phyloP scores from a whole-genome alignment of 1,284 basidiomycete genomes.

The Moesziomyces sp. region DNA sequence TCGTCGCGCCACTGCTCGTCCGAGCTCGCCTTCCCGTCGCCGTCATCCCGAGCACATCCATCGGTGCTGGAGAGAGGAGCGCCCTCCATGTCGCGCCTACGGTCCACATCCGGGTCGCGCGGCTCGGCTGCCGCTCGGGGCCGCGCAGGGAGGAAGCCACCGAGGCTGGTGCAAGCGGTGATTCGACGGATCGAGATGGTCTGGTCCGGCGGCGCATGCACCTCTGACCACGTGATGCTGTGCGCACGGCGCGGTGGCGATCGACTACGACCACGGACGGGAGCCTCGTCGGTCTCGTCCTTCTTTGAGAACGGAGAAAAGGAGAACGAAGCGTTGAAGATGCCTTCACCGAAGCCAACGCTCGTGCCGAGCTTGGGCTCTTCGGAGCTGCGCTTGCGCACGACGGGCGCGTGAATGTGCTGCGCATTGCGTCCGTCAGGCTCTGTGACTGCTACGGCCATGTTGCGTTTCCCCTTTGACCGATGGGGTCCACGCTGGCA shows the following conservation, averaged over 20 bases:
- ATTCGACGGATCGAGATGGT: slow-evolving; percentile 47
- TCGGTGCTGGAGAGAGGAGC: slow-evolving; percentile 10
- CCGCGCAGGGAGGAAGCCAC: slow-evolving; percentile 33
- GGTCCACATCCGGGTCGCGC: slow-evolving; percentile 33
- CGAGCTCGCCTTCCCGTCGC: not conserved
- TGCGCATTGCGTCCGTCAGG: slow-evolving; percentile 4
- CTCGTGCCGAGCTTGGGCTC: slow-evolving; percentile 14
- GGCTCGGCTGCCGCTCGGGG: slow-evolving; percentile 44
- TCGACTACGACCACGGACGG: slow-evolving; percentile 13
- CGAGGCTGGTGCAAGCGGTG: slow-evolving; percentile 33
- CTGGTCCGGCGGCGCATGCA: slow-evolving; percentile 35
- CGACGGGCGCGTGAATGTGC: slow-evolving; percentile 9
- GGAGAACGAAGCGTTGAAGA: slow-evolving; percentile 24
- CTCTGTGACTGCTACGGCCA: no score
- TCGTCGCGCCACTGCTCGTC: slow-evolving; percentile 29
- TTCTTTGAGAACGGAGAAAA: slow-evolving; percentile 6
- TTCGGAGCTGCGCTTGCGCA: slow-evolving; percentile 1
- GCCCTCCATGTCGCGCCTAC: slow-evolving; percentile 4
- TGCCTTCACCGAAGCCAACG: slow-evolving; percentile 11
- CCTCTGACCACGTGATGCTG: slow-evolving; percentile 29
- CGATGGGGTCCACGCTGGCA: slow-evolving; percentile 54
- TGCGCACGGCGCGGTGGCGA: slow-evolving; percentile 7
- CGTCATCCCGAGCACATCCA: not conserved
- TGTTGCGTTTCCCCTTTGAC: slow-evolving; percentile 1
- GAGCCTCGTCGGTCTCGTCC: slow-evolving; percentile 9